Evolutionary conservation across 192 early-diverging fungal genomes (phyloP).

Genomic region (Coemansia sp.): DNA sequence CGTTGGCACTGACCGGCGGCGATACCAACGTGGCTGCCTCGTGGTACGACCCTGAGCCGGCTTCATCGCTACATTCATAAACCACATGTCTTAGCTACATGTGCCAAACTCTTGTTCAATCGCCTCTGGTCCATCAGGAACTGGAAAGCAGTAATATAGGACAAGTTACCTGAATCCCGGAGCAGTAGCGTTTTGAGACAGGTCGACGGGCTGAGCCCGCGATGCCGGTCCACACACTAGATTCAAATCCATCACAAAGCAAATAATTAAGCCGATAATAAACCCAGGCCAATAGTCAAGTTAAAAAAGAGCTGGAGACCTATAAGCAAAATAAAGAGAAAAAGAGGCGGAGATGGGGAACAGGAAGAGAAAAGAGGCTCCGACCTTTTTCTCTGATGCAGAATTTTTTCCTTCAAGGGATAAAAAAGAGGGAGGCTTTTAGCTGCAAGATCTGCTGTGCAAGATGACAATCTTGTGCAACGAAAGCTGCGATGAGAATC

Average conservation of each 20-base stretch:
- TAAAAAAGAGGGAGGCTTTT: constrained; percentile 12
- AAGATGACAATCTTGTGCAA: constrained; percentile 30
- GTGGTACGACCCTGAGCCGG: background rate
- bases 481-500: background rate
- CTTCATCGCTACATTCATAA: background rate
- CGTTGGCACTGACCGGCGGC: constrained; percentile 8
- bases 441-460: constrained; percentile 4
- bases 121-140: no score
- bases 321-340: constrained; percentile 1
- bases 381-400: constrained; percentile 1
- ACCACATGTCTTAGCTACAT: background rate
- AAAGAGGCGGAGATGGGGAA: background rate
- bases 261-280: background rate
- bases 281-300: background rate
- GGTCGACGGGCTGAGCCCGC: background rate
- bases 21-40: background rate
- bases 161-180: constrained; percentile 1
- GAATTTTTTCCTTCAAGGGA: background rate
- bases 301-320: background rate
- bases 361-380: constrained; percentile 13
- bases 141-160: background rate
- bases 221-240: constrained; percentile 30
- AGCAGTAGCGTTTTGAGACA: background rate
- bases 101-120: no score
- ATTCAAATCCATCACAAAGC: constrained; percentile 40